A percentile compares a stretch with the other conserved stretches of the same genome.
These are phyloP conservation scores for Phytophthora fragariae DNA, from an alignment of 352 stramenopile genomes.

Conservation along the genomic window DNA sequence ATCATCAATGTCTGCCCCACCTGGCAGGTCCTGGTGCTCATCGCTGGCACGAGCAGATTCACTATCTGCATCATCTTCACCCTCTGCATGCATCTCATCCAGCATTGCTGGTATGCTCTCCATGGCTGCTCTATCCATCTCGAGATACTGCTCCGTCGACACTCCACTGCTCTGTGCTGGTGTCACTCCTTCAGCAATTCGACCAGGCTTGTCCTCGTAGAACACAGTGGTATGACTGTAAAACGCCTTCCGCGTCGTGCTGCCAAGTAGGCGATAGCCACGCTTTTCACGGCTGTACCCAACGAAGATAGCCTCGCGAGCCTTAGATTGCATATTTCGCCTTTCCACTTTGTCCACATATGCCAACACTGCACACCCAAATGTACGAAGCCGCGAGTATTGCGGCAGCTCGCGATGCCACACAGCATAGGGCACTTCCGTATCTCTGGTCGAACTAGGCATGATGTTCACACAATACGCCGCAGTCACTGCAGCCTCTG, in stretches of 20 bases:
- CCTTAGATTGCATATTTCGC: slow-evolving; percentile 21
- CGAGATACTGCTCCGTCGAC: too few relatives aligned
- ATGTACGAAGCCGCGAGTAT: slow-evolving; percentile 5
- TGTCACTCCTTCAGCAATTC: background rate
- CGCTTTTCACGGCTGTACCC: slow-evolving; percentile 7
- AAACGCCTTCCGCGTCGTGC: slow-evolving; percentile 1
- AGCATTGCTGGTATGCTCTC: too few relatives aligned
- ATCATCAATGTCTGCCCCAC: slow-evolving; percentile 8
- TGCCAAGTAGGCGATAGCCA: slow-evolving; percentile 5
- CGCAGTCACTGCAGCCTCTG: slow-evolving; percentile 24
- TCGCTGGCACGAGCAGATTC: background rate
- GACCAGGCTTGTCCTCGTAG: slow-evolving; percentile 15
- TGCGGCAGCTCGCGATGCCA: slow-evolving; percentile 12
- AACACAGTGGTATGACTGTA: slow-evolving; percentile 16
- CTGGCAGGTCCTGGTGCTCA: slow-evolving; percentile 8
- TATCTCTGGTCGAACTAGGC: slow-evolving; percentile 8
- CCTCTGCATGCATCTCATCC: too few relatives aligned
- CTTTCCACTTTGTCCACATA: slow-evolving; percentile 22
- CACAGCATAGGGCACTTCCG: slow-evolving; percentile 20
- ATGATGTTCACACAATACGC: slow-evolving; percentile 30
- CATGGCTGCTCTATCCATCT: too few relatives aligned
- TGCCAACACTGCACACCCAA: slow-evolving; percentile 15
- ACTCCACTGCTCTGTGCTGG: background rate
- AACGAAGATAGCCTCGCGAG: slow-evolving; percentile 8
- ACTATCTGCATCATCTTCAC: background rate